phyloP scores from a whole-genome alignment of 148 eudicot species.

The Salicornia ramosissima region DNA sequence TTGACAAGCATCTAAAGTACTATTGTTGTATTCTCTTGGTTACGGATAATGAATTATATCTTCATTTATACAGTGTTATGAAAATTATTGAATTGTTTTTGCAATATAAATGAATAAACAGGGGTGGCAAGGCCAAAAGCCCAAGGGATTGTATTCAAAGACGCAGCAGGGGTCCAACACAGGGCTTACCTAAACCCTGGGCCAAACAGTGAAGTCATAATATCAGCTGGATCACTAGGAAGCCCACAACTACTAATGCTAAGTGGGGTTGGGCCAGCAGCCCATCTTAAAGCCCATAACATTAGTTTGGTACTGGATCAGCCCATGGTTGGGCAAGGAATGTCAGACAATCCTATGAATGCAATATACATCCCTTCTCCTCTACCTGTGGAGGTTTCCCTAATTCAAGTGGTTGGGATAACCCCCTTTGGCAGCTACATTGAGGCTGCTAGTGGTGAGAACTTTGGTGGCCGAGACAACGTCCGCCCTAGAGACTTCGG shows the following conservation, averaged over 20 bases:
- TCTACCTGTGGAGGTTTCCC: constrained; percentile 67
- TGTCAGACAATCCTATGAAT: constrained; percentile 93
- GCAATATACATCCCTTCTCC: constrained; percentile 81
- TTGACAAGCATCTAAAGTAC: too few species aligned
- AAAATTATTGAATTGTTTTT: neutral
- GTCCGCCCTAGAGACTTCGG: constrained; percentile 42
- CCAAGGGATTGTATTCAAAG: constrained; percentile 62
- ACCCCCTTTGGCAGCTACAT: constrained; percentile 69
- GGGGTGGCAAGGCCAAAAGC: constrained; percentile 56
- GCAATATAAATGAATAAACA: constrained; percentile 15
- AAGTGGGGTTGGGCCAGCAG: constrained; percentile 77
- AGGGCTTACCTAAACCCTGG: constrained; percentile 53
- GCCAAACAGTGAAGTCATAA: constrained; percentile 52
- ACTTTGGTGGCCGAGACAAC: constrained; percentile 41
- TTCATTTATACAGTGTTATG: too few species aligned
- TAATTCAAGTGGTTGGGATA: constrained; percentile 81
- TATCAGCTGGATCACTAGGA: constrained; percentile 82
- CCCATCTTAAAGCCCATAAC: constrained; percentile 59
- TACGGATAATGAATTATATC: too few species aligned
- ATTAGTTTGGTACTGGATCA: constrained; percentile 56
- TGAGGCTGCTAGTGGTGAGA: constrained; percentile 79
- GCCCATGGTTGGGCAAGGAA: constrained; percentile 68
- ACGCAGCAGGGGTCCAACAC: constrained; percentile 48
- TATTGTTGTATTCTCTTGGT: too few species aligned
- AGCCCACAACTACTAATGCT: constrained; percentile 90